Base-by-base conservation (phyloP, 208 protist genomes). In the Trypanosoma scelopori region DNA sequence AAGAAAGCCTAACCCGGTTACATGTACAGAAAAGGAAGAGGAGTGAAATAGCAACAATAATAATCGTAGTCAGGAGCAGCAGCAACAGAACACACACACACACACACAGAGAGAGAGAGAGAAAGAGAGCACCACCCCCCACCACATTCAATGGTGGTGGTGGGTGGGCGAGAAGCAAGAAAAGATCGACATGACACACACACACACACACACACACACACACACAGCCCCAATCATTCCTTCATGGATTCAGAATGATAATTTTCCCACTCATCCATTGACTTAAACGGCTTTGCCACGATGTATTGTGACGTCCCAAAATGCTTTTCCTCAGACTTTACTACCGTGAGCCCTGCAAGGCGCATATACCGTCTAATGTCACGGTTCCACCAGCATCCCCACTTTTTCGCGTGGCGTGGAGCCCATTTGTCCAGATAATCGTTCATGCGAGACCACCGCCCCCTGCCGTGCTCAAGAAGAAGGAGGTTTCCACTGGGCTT, bases 351-450 rank as follows among this genome's bases (percentile, higher is more conserved):
- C 2, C 86, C 87, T 45, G 82, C 82, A 42, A 93, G 71, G 9
- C 85, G 77, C 12, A 94, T 67, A 25, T 85, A 74, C 30, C 84
- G 81, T 30, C 80, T 71, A 46, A 96, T 96, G 65, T 93, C 83
- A 30, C 88, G 73, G 62, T 96, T 96, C 88, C 91, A 96, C 85
- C 87, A 93, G 74, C 91, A 96, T 9, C 91, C 91, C 84, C 85
- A 96, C 42, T 77, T 78, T 52, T 84, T 87, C 30, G 91, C 91
- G 61, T 96, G 91, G 0, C 75, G 70, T 1, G 84, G 85, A 1
- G 91, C 87, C 85, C 86, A 90, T 48, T 92, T 91, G 51, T 93
- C 85, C 5, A 96, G 75, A 58, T 92, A 82, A 57, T 81, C 77
- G 66, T 96, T 96, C 25, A 96, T 71, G 22, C 86, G 78, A 18